Evolutionary conservation across 305 asterid genomes (phyloP).

Genomic region (Fraxinus albicans): DNA sequence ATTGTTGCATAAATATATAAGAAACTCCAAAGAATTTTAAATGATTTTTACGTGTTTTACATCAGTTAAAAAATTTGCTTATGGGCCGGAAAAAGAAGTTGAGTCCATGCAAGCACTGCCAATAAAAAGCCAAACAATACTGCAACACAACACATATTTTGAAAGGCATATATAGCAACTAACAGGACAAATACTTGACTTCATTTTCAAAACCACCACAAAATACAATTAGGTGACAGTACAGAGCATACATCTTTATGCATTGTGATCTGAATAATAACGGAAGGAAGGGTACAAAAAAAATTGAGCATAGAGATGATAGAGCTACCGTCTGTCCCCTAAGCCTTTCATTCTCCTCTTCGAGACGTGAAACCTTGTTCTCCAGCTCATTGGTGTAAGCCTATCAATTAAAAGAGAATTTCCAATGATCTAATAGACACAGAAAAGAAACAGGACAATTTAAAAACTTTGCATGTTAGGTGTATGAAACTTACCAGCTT

Average conservation of each 20-base stretch:
- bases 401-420: slow-evolving; percentile 34
- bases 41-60: background rate
- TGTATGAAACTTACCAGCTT: slow-evolving; percentile 56
- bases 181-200: background rate
- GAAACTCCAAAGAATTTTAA: background rate
- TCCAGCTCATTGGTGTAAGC: slow-evolving; percentile 96
- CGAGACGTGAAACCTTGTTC: slow-evolving; percentile 80
- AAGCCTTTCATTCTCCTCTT: slow-evolving; percentile 91
- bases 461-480: background rate
- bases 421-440: slow-evolving; percentile 17
- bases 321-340: slow-evolving; percentile 66
- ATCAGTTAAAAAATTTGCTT: background rate
- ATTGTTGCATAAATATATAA: background rate
- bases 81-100: background rate
- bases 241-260: background rate
- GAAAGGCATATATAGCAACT: background rate
- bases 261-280: background rate
- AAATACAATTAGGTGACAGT: background rate
- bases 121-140: background rate
- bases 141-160: background rate
- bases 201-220: background rate
- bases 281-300: background rate
- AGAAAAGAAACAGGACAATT: background rate
- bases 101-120: background rate
- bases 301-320: slow-evolving; percentile 13